Base-by-base conservation (phyloP, 2,329 filamentous ascomycete species). In the Huntiella bhutanensis region DNA sequence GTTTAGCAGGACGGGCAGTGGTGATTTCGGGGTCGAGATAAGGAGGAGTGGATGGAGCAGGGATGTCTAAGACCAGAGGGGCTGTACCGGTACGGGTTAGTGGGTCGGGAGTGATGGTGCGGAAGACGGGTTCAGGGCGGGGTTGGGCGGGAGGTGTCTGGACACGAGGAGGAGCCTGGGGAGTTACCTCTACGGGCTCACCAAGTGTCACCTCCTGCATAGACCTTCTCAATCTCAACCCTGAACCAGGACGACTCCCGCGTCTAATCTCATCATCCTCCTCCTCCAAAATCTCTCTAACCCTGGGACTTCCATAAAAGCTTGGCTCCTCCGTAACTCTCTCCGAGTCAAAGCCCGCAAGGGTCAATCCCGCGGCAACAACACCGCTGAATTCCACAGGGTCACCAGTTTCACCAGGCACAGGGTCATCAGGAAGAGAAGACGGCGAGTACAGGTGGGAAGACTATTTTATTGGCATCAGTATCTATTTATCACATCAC, bases 151-250 rank as follows among this genome's bases (percentile, higher is more conserved):
- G 19, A 33, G 19, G 15, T 8, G n/a, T 15, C 19, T 32, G 17
- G 11, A 41, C 32, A n/a, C 3, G 17, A 17, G 37, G 10, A 15
- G 5, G 15, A 17, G 8, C 8, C 12, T 39, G 19, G 12, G 15
- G 15, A 39, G 37, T 16, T 39, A 15, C 10, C 13, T 41, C 44
- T 11, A 34, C 37, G 3, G 33, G 19, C 6, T 11, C 22, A 13
- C 38, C 11, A 8, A 42, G 32, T 15, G 11, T 10, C 5, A 36
- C 45, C 17, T 15, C 19, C 16, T 19, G 66, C 61, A 67, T 66
- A 74, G 74, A 75, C 71, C 68, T 71, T 74, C 78, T 62, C 75
- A 77, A 79, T 78, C n/a, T 47, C 45, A 43, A 12, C 35, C 10
- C 15, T 15, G 4, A 41, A n/a, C 8, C 15, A 35, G 10, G 45